Evolutionary conservation across 257 asterid genomes (phyloP).

Genomic region (Ilex aquifolium): DNA sequence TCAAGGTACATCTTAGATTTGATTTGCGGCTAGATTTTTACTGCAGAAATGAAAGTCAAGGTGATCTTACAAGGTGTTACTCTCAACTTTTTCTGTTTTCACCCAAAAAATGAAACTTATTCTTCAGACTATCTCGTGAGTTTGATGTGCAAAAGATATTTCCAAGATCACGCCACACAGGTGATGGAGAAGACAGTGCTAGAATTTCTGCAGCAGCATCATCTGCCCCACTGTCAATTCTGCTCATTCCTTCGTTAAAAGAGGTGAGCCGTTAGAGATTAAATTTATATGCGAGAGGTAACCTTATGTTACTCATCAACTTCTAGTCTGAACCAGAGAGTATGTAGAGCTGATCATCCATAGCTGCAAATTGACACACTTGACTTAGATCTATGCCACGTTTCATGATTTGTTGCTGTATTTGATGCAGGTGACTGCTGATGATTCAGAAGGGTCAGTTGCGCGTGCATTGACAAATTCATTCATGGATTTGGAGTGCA

Average conservation of each 20-base stretch:
- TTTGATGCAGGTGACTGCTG: slow-evolving; percentile 45
- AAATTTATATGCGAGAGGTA: not conserved
- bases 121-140: slow-evolving; percentile 61
- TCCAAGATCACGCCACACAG: slow-evolving; percentile 47
- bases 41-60: too few species aligned
- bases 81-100: slow-evolving; percentile 4
- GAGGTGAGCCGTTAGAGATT: slow-evolving; percentile 41
- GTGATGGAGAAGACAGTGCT: slow-evolving; percentile 61
- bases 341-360: not conserved
- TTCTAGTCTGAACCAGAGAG: not conserved
- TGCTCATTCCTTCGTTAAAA: slow-evolving; percentile 77
- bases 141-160: slow-evolving; percentile 69
- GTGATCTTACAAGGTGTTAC: too few species aligned
- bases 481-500: slow-evolving; percentile 71
- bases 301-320: not conserved
- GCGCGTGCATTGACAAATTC: slow-evolving; percentile 53
- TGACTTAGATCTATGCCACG: not conserved
- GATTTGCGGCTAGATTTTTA: not conserved
- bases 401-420: not conserved
- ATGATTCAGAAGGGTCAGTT: slow-evolving; percentile 55
- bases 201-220: slow-evolving; percentile 59
- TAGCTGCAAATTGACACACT: too few species aligned
- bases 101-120: slow-evolving; percentile 17
- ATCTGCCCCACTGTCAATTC: slow-evolving; percentile 65
- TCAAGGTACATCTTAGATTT: slow-evolving; percentile 40